Evolutionary conservation across 768 basidiomycete species (phyloP), one percentile per base, ranked within the genome.

Genomic region (Tulasnella sp.): DNA sequence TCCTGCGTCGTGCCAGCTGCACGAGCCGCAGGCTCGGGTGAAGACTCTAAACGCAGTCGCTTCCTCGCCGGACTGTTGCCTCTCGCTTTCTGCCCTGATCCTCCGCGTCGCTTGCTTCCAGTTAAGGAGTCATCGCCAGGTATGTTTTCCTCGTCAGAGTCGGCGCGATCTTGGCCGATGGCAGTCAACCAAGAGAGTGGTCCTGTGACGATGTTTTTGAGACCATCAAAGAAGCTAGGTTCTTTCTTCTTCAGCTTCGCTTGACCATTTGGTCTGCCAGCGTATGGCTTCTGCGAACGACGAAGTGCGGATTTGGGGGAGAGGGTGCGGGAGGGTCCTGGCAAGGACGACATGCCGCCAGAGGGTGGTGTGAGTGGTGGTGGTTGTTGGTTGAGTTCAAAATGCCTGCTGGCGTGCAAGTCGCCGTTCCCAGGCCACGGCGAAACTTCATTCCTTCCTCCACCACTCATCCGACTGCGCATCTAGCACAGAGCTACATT

Each of bases 121-220:
- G 64, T 63, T 22, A 47, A 40, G 39, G 44, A 19, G 14, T 44
- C 62, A 34, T 37, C 64, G 11, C 64, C 71, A 41, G 26, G 71
- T n/a, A 41, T 42, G 37, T 63, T 44, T 40, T 72, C 71, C 29
- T 40, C 71, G 41, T 72, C 71, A 32, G 34, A 47, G 17, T 72
- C 71, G 17, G 26, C 71, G 35, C 42, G 40, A 39, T 72, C 62
- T 34, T 41, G 29, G 37, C 62, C 71, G 39, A 40, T 63, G 37
- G 35, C 36, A 34, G 39, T 44, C 39, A 72, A 66, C 71, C 71
- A 72, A 40, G 71, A 63, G 17, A 72, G 44, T 2, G 71, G 71
- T 5, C 71, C 71, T 14, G 71, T 37, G 14, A 72, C 71, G 71
- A 72, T 72, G 64, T 44, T 72, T 65, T 65, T 72, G 59, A 72